phyloP scores from a whole-genome alignment of 2,329 filamentous ascomycete genomes.

The Hymenoscyphus fructigenus region DNA sequence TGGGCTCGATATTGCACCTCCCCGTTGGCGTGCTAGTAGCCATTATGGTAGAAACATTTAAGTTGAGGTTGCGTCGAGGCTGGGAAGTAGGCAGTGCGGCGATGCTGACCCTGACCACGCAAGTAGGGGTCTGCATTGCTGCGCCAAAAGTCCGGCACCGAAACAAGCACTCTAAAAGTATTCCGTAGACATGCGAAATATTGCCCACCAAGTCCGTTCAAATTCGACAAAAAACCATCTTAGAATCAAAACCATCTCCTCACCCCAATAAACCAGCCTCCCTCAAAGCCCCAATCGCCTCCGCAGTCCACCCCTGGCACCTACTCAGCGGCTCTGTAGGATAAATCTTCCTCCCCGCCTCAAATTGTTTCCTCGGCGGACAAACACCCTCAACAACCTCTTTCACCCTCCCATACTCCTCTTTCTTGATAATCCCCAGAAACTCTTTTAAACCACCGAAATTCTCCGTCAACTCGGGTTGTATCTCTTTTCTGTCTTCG shows the following conservation, averaged over 20 bases:
- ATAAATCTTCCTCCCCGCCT: not conserved
- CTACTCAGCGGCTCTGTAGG: not conserved
- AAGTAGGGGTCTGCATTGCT: too few relatives aligned
- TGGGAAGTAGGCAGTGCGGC: too few relatives aligned
- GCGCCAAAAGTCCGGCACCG: too few relatives aligned
- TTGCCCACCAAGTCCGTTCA: too few relatives aligned
- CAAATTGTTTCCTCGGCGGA: not conserved
- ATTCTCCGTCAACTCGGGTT: not conserved
- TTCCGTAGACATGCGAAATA: too few relatives aligned
- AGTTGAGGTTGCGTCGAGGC: too few relatives aligned
- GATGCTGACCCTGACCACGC: too few relatives aligned
- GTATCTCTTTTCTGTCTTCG: not conserved
- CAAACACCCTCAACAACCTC: not conserved
- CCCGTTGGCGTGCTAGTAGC: too few relatives aligned
- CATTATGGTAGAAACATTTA: too few relatives aligned
- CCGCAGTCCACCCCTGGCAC: not conserved
- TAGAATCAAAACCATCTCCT: not conserved
- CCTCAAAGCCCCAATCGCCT: not conserved
- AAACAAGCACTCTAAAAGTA: too few relatives aligned
- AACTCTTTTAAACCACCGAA: not conserved
- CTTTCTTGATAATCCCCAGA: not conserved
- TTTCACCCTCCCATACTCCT: not conserved
- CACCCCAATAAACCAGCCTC: not conserved
- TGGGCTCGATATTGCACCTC: not conserved
- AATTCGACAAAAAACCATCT: too few relatives aligned